Evolutionary conservation across 2,329 filamentous ascomycete genomes (phyloP), one percentile per base, ranked within the genome.

Genomic region (Arachnopeziza araneosa): DNA sequence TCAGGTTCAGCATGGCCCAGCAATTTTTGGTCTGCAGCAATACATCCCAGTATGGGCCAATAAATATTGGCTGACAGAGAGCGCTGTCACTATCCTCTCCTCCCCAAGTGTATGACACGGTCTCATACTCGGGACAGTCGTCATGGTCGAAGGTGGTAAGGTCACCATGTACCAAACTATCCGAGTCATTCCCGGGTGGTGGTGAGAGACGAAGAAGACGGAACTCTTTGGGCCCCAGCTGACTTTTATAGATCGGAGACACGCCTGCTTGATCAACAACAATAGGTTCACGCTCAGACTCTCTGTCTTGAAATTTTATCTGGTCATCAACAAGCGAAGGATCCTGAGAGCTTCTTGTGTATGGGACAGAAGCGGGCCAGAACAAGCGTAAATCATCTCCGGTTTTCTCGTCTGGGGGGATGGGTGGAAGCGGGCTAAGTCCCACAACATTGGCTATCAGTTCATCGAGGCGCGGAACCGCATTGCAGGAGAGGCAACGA

Each of bases 101-200:
- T 22, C 55, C 54, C 54, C 56, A 58, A 24, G 24, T 51, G 23
- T 58, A 58, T 7, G 50, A 58, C 4, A 58, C 22, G 23, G 56
- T 30, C n/a, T 58, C 56, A 36, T 49, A 58, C 8, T 22, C 5
- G 6, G 24, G 51, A n/a, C 26, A 17, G 7, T 36, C 50, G 6
- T 58, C 56, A n/a, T 44, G 12, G 10, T 14, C 4, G 36, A 17
- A 44, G 10, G 36, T 44, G 6, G 4, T 19, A 5, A 44, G 17
- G 10, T 44, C 36, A 19, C 10, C 36, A 19, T 44, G 12, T 4
- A 44, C 36, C 4, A 30, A 30, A 30, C 26, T 30, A 44, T 14
- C 12, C 6, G 6, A 44, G 36, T 14, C 17, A 14, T 7, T 19
- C 6, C 17, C 36, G 17, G 12, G 12, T 14, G 12, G 4, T 4